Evolutionary conservation across 768 basidiomycete species (phyloP).

Genomic region (Lactarius tabidus): DNA sequence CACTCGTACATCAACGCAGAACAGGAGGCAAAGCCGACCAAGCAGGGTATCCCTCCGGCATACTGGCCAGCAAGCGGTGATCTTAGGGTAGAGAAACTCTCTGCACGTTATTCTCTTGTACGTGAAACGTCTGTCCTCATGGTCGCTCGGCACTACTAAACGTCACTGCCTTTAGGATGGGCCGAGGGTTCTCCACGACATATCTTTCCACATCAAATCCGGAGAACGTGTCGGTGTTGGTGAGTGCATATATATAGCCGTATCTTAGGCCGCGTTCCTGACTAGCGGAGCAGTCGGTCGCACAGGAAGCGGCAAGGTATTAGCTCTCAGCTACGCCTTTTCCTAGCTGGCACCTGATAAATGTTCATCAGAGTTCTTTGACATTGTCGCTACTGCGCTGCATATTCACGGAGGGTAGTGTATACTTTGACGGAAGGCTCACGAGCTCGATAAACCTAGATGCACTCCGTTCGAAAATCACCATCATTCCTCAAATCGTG

Average conservation of each 20-base stretch:
- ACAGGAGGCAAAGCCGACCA: slow-evolving; percentile 44
- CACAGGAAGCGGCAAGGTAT: slow-evolving; percentile 53
- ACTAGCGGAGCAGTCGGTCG: slow-evolving; percentile 44
- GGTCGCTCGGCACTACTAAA: slow-evolving; percentile 42
- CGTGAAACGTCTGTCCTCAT: slow-evolving; percentile 28
- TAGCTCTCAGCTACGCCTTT: slow-evolving; percentile 7
- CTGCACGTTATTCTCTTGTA: slow-evolving; percentile 44
- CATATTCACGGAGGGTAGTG: slow-evolving; percentile 49
- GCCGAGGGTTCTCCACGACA: slow-evolving; percentile 49
- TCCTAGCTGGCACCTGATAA: background rate
- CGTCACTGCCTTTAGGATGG: slow-evolving; percentile 38
- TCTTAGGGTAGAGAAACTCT: slow-evolving; percentile 47
- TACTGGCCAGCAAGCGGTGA: slow-evolving; percentile 60
- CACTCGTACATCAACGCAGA: slow-evolving; percentile 52
- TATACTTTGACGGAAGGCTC: slow-evolving; percentile 48
- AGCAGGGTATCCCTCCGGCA: slow-evolving; percentile 48
- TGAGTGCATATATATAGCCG: slow-evolving; percentile 26
- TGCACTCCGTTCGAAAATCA: slow-evolving; percentile 48
- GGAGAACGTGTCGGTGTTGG: slow-evolving; percentile 58
- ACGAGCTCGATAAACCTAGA: slow-evolving; percentile 49
- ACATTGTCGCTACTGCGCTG: slow-evolving; percentile 52
- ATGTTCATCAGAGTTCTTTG: slow-evolving; percentile 39
- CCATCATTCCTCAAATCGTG: slow-evolving; percentile 57
- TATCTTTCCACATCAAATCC: slow-evolving; percentile 48
- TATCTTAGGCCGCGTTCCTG: background rate